Evolutionary conservation across 148 eudicot genomes (phyloP), one percentile per base, ranked within the genome.

Genomic region (Talinum fruticosum): DNA sequence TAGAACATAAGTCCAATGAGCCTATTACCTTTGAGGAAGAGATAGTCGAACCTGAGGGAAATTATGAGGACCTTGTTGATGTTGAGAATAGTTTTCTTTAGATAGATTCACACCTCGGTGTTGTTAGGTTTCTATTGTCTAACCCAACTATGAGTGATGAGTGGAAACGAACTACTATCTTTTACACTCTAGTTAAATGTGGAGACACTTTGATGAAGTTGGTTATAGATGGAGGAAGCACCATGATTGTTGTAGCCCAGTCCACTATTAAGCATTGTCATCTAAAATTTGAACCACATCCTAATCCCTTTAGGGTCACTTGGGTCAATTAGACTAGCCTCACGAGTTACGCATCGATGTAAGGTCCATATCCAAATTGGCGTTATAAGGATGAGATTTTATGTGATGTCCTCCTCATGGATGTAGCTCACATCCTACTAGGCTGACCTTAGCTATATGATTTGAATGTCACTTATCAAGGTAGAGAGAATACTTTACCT

Each of bases 101-200:
- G 1, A n/a, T n/a, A n/a, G 68, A 65, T 3, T 3, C 16, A 24
- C 68, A 68, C 41, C 71, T 68, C 6, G 18, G 33, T 32, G 71
- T 68, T 14, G 41, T 34, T 32, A 30, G 71, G 16, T 68, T 38
- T 68, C 28, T 68, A 5, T 5, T 68, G 33, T 32, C 71, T 18
- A 29, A 32, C 71, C 71, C 41, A 24, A 19, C 1, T 5, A 15
- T 8, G 16, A 68, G 33, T 68, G 41, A 68, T 68, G 71, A 30
- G 28, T 68, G 71, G 71, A 68, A 34, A 35, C 71, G n/a, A 5
- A 68, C 71, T 33, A 68, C 14, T 19, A 32, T 68, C n/a, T 68
- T 68, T n/a, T n/a, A n/a, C n/a, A 68, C 71, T 1, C 28, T 12
- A 1, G 38, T 68, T 34, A 12, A 18, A 6, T 68, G 71, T 68